Conservation (phyloP, 129 eudicot genomes). For the Lactuca saligna region DNA sequence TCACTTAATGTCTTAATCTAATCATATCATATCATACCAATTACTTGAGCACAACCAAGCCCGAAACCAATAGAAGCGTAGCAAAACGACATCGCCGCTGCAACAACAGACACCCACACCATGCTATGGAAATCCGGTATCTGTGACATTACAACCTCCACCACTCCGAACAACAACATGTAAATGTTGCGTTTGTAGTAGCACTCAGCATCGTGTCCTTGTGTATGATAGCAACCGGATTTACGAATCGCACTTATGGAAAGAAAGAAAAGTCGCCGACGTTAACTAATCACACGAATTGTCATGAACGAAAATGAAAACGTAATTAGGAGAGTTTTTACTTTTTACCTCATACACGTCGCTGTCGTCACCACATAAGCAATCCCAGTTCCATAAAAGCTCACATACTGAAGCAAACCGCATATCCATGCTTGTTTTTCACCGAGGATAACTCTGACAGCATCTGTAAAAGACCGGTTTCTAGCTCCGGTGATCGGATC, state of each 20-base stretch:
- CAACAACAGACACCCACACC: constrained; percentile 62
- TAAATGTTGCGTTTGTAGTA: constrained; percentile 32
- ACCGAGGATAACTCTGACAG: constrained; percentile 54
- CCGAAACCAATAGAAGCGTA: constrained; percentile 59
- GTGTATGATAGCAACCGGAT: constrained; percentile 55
- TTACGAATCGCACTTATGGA: constrained; percentile 50
- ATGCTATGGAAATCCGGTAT: constrained; percentile 73
- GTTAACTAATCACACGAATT: neutral
- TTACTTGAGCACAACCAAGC: constrained; percentile 58
- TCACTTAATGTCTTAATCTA: no score
- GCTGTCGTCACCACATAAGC: constrained; percentile 59
- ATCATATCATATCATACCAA: constrained; percentile 6
- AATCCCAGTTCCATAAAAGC: constrained; percentile 53
- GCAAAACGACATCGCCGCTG: constrained; percentile 67
- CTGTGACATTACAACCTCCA: constrained; percentile 57
- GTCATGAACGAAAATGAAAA: neutral
- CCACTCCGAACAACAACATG: constrained; percentile 55
- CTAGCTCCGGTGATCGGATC: constrained; percentile 58
- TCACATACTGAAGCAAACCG: constrained; percentile 50
- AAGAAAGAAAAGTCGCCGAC: constrained; percentile 1
- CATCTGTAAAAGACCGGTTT: constrained; percentile 44
- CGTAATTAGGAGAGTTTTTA: constrained; percentile 14
- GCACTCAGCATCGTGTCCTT: constrained; percentile 54
- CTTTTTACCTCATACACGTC: constrained; percentile 59
- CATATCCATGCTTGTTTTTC: constrained; percentile 35